These are phyloP conservation scores for Salix arbutifolia DNA, from an alignment of 345 rosid species.

Conservation along the genomic window DNA sequence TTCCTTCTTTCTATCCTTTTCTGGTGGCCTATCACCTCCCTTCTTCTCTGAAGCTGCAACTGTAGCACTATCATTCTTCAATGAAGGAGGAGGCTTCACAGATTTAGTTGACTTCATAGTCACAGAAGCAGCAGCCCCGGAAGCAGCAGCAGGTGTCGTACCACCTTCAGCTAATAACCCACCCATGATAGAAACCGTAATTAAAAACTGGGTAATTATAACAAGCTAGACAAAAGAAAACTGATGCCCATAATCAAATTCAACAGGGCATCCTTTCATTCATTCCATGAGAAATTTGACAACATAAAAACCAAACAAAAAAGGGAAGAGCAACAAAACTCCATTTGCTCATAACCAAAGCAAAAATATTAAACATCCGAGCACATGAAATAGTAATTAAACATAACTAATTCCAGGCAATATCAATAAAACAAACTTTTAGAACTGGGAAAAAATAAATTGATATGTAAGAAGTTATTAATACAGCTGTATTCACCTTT, in stretches of 20 bases:
- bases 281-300: neutral
- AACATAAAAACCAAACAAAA: neutral
- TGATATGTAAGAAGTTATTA: neutral
- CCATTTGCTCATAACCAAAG: neutral
- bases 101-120: slow-evolving; percentile 51
- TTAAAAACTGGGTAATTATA: neutral
- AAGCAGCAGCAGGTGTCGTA: slow-evolving; percentile 33
- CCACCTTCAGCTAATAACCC: slow-evolving; percentile 48
- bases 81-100: slow-evolving; percentile 42
- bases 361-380: neutral
- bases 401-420: neutral
- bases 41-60: slow-evolving; percentile 67
- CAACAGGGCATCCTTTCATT: neutral
- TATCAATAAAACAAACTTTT: neutral
- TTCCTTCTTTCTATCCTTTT: slow-evolving; percentile 92
- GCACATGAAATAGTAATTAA: neutral
- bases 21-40: slow-evolving; percentile 56
- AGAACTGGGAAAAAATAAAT: too few relatives aligned
- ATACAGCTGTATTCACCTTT: slow-evolving; percentile 47
- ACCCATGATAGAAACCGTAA: neutral
- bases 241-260: neutral
- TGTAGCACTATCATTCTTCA: slow-evolving; percentile 51
- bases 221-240: neutral
- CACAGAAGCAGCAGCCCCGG: slow-evolving; percentile 31
- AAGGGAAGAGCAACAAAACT: neutral